Evolutionary conservation across 108 stramenopile species (phyloP), one percentile per base, ranked within the genome.

Genomic region (Skeletonema menzelii): DNA sequence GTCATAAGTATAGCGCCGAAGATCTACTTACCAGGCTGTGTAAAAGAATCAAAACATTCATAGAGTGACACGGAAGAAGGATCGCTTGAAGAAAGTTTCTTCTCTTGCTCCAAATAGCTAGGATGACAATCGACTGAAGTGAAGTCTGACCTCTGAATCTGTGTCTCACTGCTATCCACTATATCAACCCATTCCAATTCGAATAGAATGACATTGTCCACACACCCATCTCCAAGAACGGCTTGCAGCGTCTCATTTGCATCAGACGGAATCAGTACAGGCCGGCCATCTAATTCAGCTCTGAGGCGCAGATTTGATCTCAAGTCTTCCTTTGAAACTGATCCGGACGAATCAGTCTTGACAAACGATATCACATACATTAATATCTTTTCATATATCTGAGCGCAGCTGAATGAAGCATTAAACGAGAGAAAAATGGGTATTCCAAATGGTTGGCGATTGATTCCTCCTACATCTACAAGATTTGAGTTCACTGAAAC

Each of bases 41-140:
- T 86, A 65, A 91, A 95, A 2, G 82, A 79, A 15, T 88, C 76
- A 63, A 95, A 89, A 56, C 94, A 95, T 67, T 92, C 80, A 53
- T 91, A 85, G 17, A 95, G 67, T 27, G 89, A 75, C 27, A 92
- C 83, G 11, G 70, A 72, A 8, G 56, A 79, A 11, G 40, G 55
- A 8, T 69, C 75, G 15, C 79, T 63, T 67, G 67, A 37, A 24
- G 65, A 27, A 27, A 59, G 44, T 13, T 49, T 55, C n/a, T 59
- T 11, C 17, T 66, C 32, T 6, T 60, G 49, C 31, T 60, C 65
- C 10, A 56, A 7, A 19, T 58, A 26, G 10, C 53, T 65, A 10
- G 65, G 22, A 60, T 75, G 59, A 56, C 66, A 37, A 22, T 44
- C 31, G 11, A 46, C 24, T 22, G 34, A 0, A 5, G 30, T 30